Percentiles rank a stretch among this genome's conserved stretches.
Conservation (phyloP, 345 rosid genomes). For the Heritiera fomes region DNA sequence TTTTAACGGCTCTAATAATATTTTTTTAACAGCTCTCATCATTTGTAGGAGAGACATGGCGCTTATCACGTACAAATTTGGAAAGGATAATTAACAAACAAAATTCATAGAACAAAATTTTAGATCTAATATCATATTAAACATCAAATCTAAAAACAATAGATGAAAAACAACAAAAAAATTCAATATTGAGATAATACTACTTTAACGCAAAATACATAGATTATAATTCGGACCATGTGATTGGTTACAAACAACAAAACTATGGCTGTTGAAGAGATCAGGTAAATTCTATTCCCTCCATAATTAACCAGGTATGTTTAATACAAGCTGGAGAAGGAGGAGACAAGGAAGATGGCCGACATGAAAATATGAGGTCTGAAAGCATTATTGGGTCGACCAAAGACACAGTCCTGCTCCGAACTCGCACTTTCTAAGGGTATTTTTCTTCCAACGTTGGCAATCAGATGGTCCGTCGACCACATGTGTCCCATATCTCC, state of each 20-base stretch:
- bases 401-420: background rate
- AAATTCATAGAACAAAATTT: no score
- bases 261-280: background rate
- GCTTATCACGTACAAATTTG: no score
- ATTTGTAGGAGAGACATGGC: no score
- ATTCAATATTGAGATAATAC: no score
- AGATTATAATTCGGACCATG: background rate
- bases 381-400: background rate
- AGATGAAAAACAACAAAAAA: no score
- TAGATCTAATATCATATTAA: no score
- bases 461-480: constrained; percentile 19
- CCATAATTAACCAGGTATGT: background rate
- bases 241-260: constrained; percentile 2
- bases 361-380: constrained; percentile 9
- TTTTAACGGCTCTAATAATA: no score
- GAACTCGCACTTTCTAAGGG: background rate
- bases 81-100: no score
- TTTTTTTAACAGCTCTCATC: no score
- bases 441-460: background rate
- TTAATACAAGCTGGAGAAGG: background rate
- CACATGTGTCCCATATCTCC: constrained; percentile 5
- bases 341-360: constrained; percentile 16
- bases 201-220: no score
- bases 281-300: background rate
- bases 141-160: no score